phyloP scores from a whole-genome alignment of 1,284 basidiomycete genomes.

The Austroboletus niveus region DNA sequence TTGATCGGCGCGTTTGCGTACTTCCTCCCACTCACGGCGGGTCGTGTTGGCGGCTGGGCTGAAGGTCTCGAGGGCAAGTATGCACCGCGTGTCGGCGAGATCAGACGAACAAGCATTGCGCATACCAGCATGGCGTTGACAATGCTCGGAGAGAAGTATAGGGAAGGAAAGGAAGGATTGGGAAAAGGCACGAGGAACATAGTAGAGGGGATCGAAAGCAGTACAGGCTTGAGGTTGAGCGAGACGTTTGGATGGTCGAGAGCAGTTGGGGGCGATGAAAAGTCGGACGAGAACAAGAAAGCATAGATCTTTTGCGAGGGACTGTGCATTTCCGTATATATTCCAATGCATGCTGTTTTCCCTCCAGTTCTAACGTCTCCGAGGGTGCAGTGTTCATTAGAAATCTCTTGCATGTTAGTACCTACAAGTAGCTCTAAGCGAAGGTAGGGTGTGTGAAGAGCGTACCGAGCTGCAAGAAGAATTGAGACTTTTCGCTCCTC shows the following conservation, averaged over 20 bases:
- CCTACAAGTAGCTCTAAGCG: neutral
- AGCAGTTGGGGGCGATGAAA: constrained; percentile 6
- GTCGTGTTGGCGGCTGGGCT: constrained; percentile 66
- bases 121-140: constrained; percentile 61
- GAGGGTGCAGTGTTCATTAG: neutral
- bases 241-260: constrained; percentile 51
- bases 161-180: constrained; percentile 42
- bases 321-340: neutral
- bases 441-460: neutral
- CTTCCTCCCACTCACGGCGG: constrained; percentile 78
- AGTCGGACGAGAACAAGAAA: constrained; percentile 15
- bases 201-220: constrained; percentile 61
- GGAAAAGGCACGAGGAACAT: constrained; percentile 47
- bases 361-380: neutral
- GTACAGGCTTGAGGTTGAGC: constrained; percentile 69
- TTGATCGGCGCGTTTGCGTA: constrained; percentile 65
- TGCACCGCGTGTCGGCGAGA: constrained; percentile 63
- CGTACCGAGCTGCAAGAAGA: neutral
- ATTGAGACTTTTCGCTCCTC: neutral
- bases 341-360: neutral
- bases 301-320: constrained; percentile 9
- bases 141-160: constrained; percentile 43
- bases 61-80: constrained; percentile 71
- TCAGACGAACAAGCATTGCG: constrained; percentile 65
- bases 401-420: neutral